phyloP scores from a whole-genome alignment of 2,329 filamentous ascomycete species.

The Blastomyces emzantsi region DNA sequence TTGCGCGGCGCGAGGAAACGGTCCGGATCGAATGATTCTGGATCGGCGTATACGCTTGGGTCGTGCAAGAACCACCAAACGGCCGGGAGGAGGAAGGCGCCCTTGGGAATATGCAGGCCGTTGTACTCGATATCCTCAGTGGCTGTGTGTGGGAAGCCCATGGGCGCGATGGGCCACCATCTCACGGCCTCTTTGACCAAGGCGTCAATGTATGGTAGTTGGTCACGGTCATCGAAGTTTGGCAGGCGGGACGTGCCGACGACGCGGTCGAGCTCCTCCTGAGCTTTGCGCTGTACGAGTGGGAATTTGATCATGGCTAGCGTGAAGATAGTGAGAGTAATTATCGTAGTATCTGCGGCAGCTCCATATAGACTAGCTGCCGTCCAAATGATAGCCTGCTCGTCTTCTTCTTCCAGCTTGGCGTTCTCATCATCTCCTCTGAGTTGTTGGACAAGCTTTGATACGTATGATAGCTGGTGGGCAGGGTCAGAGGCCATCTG shows the following conservation, averaged over 20 bases:
- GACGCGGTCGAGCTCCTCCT: constrained; percentile 36
- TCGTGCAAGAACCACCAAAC: constrained; percentile 38
- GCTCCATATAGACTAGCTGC: constrained; percentile 10
- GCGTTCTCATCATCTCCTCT: constrained; percentile 5
- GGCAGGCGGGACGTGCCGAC: constrained; percentile 27
- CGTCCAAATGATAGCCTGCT: constrained; percentile 10
- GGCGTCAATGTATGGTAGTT: constrained; percentile 32
- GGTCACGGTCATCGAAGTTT: constrained; percentile 30
- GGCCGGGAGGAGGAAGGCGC: constrained; percentile 28
- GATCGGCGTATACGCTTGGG: constrained; percentile 28
- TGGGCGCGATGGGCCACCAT: constrained; percentile 29
- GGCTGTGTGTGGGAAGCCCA: constrained; percentile 26
- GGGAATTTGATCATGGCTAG: constrained; percentile 47
- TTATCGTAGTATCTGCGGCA: constrained; percentile 10
- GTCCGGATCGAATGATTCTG: constrained; percentile 37
- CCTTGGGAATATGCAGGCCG: constrained; percentile 28
- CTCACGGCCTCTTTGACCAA: constrained; percentile 33
- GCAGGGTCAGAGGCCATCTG: background rate
- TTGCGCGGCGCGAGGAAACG: constrained; percentile 29
- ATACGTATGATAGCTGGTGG: constrained; percentile 7
- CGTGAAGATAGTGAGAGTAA: constrained; percentile 33
- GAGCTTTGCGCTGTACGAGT: constrained; percentile 44
- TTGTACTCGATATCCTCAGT: constrained; percentile 22
- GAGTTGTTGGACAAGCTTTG: constrained; percentile 7
- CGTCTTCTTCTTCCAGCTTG: constrained; percentile 6